phyloP scores from a whole-genome alignment of 1,284 basidiomycete species.

The Hypsizygus ulmarius region DNA sequence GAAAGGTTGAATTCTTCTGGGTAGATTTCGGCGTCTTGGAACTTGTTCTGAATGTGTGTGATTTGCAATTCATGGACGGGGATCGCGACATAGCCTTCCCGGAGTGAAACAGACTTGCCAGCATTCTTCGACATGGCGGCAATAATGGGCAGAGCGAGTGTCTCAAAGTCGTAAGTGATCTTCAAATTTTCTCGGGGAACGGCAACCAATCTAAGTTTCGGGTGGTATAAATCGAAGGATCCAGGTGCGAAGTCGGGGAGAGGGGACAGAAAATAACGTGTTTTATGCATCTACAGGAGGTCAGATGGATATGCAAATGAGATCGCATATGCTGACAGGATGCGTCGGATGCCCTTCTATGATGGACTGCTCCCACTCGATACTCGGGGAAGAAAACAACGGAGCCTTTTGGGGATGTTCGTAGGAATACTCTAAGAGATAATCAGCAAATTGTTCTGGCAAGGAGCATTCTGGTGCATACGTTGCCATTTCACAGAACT shows the following conservation, averaged over 20 bases:
- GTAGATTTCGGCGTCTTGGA: constrained; percentile 41
- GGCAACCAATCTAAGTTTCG: constrained; percentile 43
- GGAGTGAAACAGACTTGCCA: constrained; percentile 29
- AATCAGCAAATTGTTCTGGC: constrained; percentile 9
- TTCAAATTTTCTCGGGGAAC: constrained; percentile 39
- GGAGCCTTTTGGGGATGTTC: constrained; percentile 43
- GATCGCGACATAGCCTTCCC: constrained; percentile 36
- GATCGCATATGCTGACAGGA: constrained; percentile 34
- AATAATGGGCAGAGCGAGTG: constrained; percentile 36
- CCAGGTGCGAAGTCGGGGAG: constrained; percentile 42
- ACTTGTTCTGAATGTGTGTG: constrained; percentile 45
- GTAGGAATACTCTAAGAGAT: constrained; percentile 40
- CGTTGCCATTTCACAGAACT: constrained; percentile 50
- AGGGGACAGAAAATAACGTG: constrained; percentile 46
- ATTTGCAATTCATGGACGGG: constrained; percentile 53
- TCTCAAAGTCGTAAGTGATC: constrained; percentile 47
- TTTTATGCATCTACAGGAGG: constrained; percentile 48
- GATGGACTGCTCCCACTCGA: constrained; percentile 55
- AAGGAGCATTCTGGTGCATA: constrained; percentile 20
- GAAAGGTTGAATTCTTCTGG: constrained; percentile 39
- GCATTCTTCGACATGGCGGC: constrained; percentile 34
- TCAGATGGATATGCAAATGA: background rate
- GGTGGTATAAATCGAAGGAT: constrained; percentile 43
- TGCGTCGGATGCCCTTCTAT: constrained; percentile 56
- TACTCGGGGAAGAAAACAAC: constrained; percentile 40